Percentiles rank a stretch among this genome's conserved stretches.
Conservation (phyloP, 805 yeast genomes). For the Metschnikowia gelsemii region DNA sequence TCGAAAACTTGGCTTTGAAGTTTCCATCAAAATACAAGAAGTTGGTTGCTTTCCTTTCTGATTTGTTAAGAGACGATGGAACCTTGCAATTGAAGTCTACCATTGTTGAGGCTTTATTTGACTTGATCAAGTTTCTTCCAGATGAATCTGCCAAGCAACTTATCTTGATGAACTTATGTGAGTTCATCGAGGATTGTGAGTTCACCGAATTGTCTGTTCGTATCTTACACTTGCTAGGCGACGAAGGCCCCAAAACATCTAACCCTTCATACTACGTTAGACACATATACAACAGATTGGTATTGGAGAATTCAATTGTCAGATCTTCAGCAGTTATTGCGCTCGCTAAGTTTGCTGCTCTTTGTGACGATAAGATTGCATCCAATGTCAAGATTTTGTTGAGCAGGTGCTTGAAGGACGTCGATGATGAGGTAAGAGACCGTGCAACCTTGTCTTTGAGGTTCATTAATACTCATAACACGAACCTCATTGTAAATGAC, state of each 20-base stretch:
- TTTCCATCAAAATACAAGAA: conserved; percentile 88
- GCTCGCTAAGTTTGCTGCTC: conserved; percentile 82
- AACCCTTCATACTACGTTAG: conserved; percentile 90
- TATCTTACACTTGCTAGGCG: conserved; percentile 86
- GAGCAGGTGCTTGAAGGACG: conserved; percentile 80
- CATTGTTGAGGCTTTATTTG: conserved; percentile 90
- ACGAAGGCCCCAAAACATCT: conserved; percentile 85
- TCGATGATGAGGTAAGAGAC: conserved; percentile 96
- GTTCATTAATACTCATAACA: conserved; percentile 45
- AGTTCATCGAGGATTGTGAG: conserved; percentile 97
- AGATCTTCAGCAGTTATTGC: conserved; percentile 96
- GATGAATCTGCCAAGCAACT: conserved; percentile 65
- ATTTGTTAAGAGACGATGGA: conserved; percentile 87
- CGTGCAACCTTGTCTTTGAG: conserved; percentile 86
- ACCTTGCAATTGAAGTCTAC: conserved; percentile 80
- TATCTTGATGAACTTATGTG: conserved; percentile 88
- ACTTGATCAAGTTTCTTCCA: conserved; percentile 83
- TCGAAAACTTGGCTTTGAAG: conserved; percentile 85
- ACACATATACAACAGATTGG: conserved; percentile 95
- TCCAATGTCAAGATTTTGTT: conserved; percentile 73
- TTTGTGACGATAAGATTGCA: conserved; percentile 64
- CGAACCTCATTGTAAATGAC: conserved; percentile 60
- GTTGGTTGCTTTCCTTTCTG: conserved; percentile 78
- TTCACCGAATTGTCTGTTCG: conserved; percentile 92
- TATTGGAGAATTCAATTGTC: conserved; percentile 90